A percentile compares a stretch with the other conserved stretches of the same genome.
Evolutionary conservation across 2,329 filamentous ascomycete genomes (phyloP).

Genomic region (Sarocladium kiliense): DNA sequence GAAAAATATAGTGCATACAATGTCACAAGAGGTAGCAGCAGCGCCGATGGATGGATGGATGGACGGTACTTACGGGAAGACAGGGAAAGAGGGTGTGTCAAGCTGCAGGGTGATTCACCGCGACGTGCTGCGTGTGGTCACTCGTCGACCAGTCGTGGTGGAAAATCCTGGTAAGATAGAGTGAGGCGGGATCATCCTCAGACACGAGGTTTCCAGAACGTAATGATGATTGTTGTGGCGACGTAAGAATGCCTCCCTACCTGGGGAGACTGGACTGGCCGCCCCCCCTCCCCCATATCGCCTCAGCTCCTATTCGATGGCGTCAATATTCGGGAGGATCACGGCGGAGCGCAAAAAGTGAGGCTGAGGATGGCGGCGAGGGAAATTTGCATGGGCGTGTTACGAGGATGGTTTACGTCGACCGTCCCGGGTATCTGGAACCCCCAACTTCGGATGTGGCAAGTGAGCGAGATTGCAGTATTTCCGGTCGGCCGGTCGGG

Average conservation of each 20-base stretch:
- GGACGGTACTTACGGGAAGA: too few species aligned
- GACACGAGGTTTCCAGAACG: background rate
- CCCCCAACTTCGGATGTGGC: too few species aligned
- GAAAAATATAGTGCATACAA: background rate
- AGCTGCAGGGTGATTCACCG: too few species aligned
- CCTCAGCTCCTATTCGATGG: background rate
- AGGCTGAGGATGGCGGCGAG: background rate
- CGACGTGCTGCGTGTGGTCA: too few species aligned
- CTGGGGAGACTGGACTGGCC: too few species aligned
- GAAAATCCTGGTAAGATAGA: background rate
- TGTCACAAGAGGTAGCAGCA: too few species aligned
- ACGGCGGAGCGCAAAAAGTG: background rate
- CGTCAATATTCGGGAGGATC: background rate
- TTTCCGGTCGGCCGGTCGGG: too few species aligned
- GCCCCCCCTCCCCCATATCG: too few species aligned
- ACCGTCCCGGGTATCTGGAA: background rate
- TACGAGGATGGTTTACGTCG: background rate
- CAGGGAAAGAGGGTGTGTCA: too few species aligned
- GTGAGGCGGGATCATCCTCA: constrained; percentile 1
- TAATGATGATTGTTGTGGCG: background rate
- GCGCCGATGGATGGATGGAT: too few species aligned
- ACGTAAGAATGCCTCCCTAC: background rate
- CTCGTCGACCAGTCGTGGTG: too few species aligned
- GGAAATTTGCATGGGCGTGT: background rate
- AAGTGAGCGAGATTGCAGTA: too few species aligned